These are phyloP conservation scores for Paracoccidioides lutzii DNA, from an alignment of 2,329 filamentous ascomycete species.

Conservation along the genomic window DNA sequence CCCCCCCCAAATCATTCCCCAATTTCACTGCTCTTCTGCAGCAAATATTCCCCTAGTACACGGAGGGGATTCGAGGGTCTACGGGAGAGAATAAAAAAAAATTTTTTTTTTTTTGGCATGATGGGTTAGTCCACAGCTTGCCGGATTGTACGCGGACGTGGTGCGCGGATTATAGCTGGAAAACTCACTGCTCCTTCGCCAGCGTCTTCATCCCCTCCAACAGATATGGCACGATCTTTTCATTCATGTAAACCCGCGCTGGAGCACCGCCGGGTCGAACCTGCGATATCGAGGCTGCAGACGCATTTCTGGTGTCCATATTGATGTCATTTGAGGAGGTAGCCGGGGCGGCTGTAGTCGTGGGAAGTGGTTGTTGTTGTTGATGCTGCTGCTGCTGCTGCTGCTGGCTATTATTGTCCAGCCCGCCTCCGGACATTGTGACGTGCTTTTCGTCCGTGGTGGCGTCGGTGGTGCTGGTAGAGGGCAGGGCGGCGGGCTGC, in stretches of 20 bases:
- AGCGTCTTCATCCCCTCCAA: constrained; percentile 64
- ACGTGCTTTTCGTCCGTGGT: constrained; percentile 5
- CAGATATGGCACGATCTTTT: constrained; percentile 53
- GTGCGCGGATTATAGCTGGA: background rate
- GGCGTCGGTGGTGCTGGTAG: background rate
- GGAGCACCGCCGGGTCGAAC: constrained; percentile 54
- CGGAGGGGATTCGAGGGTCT: constrained; percentile 57
- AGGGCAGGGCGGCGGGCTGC: background rate
- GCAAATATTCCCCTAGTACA: constrained; percentile 55
- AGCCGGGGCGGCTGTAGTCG: background rate
- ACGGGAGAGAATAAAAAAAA: background rate
- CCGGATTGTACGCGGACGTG: too few species aligned
- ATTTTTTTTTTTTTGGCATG: background rate
- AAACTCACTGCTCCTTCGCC: constrained; percentile 55
- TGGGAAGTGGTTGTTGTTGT: background rate
- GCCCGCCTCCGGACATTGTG: constrained; percentile 7
- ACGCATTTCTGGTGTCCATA: background rate
- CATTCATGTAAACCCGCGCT: constrained; percentile 57
- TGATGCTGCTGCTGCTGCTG: background rate
- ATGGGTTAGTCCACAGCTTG: background rate
- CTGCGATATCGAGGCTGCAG: constrained; percentile 8
- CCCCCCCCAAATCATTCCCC: constrained; percentile 28
- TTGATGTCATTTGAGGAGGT: background rate
- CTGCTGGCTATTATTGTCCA: background rate
- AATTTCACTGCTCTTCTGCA: constrained; percentile 54